Evolutionary conservation across 1,284 basidiomycete species (phyloP).

Genomic region (Phellinidium pouzarii): DNA sequence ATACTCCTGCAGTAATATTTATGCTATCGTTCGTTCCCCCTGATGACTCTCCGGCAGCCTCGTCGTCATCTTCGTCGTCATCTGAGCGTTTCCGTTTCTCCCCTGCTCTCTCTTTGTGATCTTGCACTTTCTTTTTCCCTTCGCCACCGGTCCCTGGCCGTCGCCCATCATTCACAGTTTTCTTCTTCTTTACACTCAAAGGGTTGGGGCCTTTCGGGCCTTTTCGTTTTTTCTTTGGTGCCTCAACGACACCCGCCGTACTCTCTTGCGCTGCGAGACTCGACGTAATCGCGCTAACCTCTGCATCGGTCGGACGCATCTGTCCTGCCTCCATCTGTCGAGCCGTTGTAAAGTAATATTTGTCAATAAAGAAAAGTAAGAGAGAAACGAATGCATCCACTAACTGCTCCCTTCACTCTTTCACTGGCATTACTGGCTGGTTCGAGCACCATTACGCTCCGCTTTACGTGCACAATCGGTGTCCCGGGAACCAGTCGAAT

Average conservation of each 20-base stretch:
- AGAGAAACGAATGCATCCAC: conserved; percentile 27
- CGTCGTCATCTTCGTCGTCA: conserved; percentile 3
- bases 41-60: background rate
- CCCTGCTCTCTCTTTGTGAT: background rate
- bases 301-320: conserved; percentile 40
- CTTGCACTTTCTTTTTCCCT: background rate
- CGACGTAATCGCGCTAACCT: conserved; percentile 35
- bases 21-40: background rate
- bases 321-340: conserved; percentile 53
- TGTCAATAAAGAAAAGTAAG: background rate
- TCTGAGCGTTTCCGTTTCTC: conserved; percentile 9
- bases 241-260: conserved; percentile 25
- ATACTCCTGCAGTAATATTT: background rate
- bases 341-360: background rate
- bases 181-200: conserved; percentile 88
- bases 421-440: conserved; percentile 77
- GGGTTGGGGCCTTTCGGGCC: conserved; percentile 89
- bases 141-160: background rate
- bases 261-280: conserved; percentile 22
- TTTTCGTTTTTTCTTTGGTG: conserved; percentile 53
- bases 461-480: conserved; percentile 84
- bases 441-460: conserved; percentile 86
- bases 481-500: conserved; percentile 73
- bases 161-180: conserved; percentile 23
- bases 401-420: conserved; percentile 55